A percentile compares a stretch with the other conserved stretches of the same genome.
These are phyloP conservation scores for Anastatica hierochuntica DNA, from an alignment of 345 rosid genomes.

Conservation along the genomic window DNA sequence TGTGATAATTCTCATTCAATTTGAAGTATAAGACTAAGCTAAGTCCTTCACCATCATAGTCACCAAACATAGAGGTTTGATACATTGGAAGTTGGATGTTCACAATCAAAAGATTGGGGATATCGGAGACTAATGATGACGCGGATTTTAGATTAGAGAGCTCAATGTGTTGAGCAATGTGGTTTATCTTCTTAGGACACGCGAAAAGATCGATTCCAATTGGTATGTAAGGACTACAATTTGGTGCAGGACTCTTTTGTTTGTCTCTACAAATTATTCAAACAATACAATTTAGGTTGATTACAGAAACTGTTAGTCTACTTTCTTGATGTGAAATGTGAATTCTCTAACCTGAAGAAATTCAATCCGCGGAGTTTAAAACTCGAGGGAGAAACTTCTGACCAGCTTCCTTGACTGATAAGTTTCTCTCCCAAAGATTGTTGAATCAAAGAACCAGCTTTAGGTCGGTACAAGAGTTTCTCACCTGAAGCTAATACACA, in stretches of 20 bases:
- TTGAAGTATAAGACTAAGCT: slow-evolving; percentile 69
- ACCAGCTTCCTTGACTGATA: slow-evolving; percentile 48
- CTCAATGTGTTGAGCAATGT: slow-evolving; percentile 74
- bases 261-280: slow-evolving; percentile 44
- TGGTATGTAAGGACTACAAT: slow-evolving; percentile 49
- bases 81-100: slow-evolving; percentile 80
- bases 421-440: slow-evolving; percentile 26
- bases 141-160: too few relatives aligned
- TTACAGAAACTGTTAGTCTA: too few relatives aligned
- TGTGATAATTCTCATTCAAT: slow-evolving; percentile 43
- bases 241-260: slow-evolving; percentile 55
- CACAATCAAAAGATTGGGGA: slow-evolving; percentile 51
- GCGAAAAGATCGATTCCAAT: slow-evolving; percentile 60
- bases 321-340: too few relatives aligned
- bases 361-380: slow-evolving; percentile 60
- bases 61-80: slow-evolving; percentile 51
- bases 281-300: neutral
- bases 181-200: slow-evolving; percentile 53
- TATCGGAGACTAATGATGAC: slow-evolving; percentile 25
- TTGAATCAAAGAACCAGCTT: slow-evolving; percentile 42
- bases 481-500: slow-evolving; percentile 34
- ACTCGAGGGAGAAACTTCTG: slow-evolving; percentile 50
- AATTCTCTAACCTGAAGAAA: slow-evolving; percentile 59
- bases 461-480: slow-evolving; percentile 50
- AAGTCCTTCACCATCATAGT: slow-evolving; percentile 81